Conservation (phyloP, 805 yeast genomes). For the Priceomyces medius region DNA sequence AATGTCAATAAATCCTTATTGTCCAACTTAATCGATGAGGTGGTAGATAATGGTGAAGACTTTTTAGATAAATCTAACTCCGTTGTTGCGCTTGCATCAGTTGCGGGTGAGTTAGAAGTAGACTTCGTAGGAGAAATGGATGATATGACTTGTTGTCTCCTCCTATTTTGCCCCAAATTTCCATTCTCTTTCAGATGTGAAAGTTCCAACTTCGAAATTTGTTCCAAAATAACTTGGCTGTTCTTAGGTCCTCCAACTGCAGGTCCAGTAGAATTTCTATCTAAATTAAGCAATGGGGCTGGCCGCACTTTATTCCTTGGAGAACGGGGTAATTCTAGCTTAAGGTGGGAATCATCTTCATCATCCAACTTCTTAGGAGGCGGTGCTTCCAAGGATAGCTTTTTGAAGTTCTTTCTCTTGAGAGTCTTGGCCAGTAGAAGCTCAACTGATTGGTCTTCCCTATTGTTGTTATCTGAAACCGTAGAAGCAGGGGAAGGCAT, state of each 20-base stretch:
- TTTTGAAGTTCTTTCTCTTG: slow-evolving; percentile 40
- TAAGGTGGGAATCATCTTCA: slow-evolving; percentile 7
- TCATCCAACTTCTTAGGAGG: slow-evolving; percentile 3
- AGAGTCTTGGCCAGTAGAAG: slow-evolving; percentile 35
- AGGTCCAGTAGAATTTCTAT: slow-evolving; percentile 4
- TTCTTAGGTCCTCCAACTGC: not conserved
- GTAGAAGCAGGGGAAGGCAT: slow-evolving; percentile 10
- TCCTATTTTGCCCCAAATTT: slow-evolving; percentile 14
- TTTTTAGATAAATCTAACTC: slow-evolving; percentile 9
- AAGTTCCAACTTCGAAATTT: slow-evolving; percentile 26
- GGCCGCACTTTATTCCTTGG: slow-evolving; percentile 26
- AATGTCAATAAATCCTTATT: slow-evolving; percentile 69
- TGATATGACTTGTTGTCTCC: slow-evolving; percentile 42
- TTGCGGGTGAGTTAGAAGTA: slow-evolving; percentile 19
- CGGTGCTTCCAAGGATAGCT: slow-evolving; percentile 25
- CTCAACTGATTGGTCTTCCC: slow-evolving; percentile 11
- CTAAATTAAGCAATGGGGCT: slow-evolving; percentile 29
- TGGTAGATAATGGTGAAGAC: slow-evolving; percentile 34
- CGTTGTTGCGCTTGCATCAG: slow-evolving; percentile 3
- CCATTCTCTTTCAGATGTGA: slow-evolving; percentile 2
- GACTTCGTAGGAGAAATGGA: slow-evolving; percentile 44
- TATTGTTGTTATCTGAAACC: not conserved
- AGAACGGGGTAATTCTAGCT: slow-evolving; percentile 13
- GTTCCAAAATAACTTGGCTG: slow-evolving; percentile 17
- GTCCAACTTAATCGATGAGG: slow-evolving; percentile 28